phyloP scores from a whole-genome alignment of 208 protist genomes.

The Trypanosoma lewisi region DNA sequence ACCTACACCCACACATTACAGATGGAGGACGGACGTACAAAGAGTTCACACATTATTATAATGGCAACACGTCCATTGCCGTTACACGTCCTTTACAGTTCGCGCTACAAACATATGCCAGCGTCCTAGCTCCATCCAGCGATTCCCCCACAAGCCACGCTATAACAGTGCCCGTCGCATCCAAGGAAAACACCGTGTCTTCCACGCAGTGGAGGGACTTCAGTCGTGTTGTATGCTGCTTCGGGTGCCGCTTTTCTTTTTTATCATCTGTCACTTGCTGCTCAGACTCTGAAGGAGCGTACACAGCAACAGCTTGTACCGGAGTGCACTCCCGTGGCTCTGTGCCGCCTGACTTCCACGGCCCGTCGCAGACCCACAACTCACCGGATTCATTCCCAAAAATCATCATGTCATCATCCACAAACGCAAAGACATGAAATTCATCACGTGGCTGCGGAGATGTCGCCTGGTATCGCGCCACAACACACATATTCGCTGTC shows the following conservation, averaged over 20 bases:
- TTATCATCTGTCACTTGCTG: conserved; percentile 23
- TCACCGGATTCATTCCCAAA: conserved; percentile 59
- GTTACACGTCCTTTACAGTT: conserved; percentile 77
- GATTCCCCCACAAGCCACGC: conserved; percentile 30
- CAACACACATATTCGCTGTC: conserved; percentile 32
- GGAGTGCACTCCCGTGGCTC: neutral
- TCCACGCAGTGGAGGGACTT: conserved; percentile 37
- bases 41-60: conserved; percentile 21
- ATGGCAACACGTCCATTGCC: conserved; percentile 36
- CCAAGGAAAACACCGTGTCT: conserved; percentile 49
- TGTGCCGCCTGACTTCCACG: neutral
- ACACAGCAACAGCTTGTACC: neutral
- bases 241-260: conserved; percentile 43
- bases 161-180: conserved; percentile 56
- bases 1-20: neutral
- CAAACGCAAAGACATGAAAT: conserved; percentile 43
- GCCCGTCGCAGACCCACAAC: conserved; percentile 19
- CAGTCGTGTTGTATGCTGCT: conserved; percentile 50
- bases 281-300: conserved; percentile 19
- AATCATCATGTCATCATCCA: conserved; percentile 37
- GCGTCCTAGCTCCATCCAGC: neutral
- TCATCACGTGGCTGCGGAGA: conserved; percentile 39
- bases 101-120: conserved; percentile 55
- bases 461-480: conserved; percentile 24
- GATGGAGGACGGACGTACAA: neutral